Evolutionary conservation across 176 grass and related monocot species (phyloP).

Genomic region (Hordeum marinum): DNA sequence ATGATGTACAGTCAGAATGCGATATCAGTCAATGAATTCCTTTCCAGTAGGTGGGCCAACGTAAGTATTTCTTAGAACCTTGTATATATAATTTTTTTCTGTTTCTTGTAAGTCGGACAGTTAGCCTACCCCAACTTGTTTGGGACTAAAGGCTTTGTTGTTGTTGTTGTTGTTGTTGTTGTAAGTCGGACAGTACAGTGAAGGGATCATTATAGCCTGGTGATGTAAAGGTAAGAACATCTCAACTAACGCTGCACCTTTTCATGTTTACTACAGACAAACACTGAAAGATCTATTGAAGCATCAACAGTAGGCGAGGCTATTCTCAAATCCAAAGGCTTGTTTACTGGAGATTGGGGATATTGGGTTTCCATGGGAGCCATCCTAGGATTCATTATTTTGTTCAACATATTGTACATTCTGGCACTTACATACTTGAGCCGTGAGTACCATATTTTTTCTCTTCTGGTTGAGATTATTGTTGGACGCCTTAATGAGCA

Average conservation of each 20-base stretch:
- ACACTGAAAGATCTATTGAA: conserved; percentile 48
- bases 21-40: conserved; percentile 84
- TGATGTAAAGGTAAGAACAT: neutral
- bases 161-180: no score
- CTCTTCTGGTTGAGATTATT: neutral
- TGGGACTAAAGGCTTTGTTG: no score
- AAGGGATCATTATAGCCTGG: neutral
- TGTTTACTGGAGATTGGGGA: conserved; percentile 54
- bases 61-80: conserved; percentile 42
- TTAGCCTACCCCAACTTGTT: no score
- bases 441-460: conserved; percentile 43
- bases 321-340: conserved; percentile 74
- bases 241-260: neutral
- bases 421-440: conserved; percentile 56
- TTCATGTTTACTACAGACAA: conserved; percentile 43
- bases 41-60: conserved; percentile 65
- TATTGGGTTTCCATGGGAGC: conserved; percentile 82
- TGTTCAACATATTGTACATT: conserved; percentile 77
- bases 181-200: neutral
- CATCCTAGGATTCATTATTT: conserved; percentile 49
- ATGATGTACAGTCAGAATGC: conserved; percentile 89
- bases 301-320: conserved; percentile 70
- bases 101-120: neutral
- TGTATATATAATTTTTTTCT: neutral
- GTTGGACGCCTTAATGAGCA: neutral